A percentile compares a stretch with the other conserved stretches of the same genome.
Conservation (phyloP, 768 basidiomycete species). For the Epithele typhae region DNA sequence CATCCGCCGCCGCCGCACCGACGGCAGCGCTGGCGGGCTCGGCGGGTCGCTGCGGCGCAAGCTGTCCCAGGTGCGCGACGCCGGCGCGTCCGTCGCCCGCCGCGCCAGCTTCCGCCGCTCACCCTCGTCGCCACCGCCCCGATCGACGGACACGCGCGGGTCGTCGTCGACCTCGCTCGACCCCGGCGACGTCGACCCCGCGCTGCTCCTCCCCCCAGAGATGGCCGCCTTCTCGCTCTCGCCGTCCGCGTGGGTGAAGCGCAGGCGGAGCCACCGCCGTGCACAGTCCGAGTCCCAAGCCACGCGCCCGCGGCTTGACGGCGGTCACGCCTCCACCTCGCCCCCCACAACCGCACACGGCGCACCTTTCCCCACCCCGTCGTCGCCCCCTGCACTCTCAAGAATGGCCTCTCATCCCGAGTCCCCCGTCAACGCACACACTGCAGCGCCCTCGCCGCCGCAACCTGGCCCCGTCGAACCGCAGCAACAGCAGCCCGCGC, state of each 20-base stretch:
- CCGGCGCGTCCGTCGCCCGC: slow-evolving; percentile 12
- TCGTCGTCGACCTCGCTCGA: too few relatives aligned
- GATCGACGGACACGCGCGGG: neutral
- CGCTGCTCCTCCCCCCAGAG: slow-evolving; percentile 1
- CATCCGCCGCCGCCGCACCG: slow-evolving; percentile 7
- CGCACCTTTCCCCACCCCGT: slow-evolving; percentile 1
- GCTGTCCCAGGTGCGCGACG: slow-evolving; percentile 16
- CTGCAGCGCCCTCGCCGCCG: neutral
- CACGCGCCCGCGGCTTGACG: slow-evolving; percentile 13
- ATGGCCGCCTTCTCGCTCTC: slow-evolving; percentile 5
- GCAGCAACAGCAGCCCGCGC: slow-evolving; percentile 1
- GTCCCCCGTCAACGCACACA: slow-evolving; percentile 1
- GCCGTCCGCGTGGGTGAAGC: slow-evolving; percentile 10
- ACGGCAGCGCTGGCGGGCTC: slow-evolving; percentile 5
- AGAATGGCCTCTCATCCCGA: slow-evolving; percentile 13
- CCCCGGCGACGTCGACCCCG: neutral
- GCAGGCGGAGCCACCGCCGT: slow-evolving; percentile 15
- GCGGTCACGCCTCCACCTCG: neutral
- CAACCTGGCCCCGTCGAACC: neutral
- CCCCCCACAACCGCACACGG: neutral
- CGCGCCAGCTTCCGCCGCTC: slow-evolving; percentile 15
- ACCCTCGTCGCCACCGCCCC: slow-evolving; percentile 3
- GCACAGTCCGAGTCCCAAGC: slow-evolving; percentile 15
- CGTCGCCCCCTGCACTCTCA: slow-evolving; percentile 1
- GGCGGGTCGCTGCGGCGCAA: slow-evolving; percentile 18